These are phyloP conservation scores for Eucalyptus marginata DNA, from an alignment of 345 rosid genomes.

Conservation along the genomic window DNA sequence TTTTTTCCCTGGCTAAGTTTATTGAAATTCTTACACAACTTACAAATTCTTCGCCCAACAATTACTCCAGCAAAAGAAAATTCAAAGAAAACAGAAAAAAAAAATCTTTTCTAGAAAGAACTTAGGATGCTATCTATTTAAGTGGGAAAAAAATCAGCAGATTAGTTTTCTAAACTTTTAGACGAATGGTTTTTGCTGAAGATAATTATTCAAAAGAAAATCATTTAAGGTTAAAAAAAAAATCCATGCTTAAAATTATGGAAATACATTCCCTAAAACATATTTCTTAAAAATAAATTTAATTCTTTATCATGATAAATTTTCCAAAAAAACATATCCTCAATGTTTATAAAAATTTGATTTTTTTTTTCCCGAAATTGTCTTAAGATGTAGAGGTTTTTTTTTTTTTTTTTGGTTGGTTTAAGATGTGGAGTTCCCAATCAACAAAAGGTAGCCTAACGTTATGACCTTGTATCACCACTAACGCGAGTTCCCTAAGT, in stretches of 20 bases:
- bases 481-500: neutral
- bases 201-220: neutral
- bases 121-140: neutral
- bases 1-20: neutral
- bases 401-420: too few relatives aligned
- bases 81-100: neutral
- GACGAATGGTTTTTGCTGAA: neutral
- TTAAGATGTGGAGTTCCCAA: neutral
- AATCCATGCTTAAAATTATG: neutral
- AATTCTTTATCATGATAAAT: fast-evolving
- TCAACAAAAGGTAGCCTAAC: neutral
- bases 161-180: neutral
- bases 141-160: neutral
- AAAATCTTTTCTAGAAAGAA: neutral
- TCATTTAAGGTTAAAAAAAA: fast-evolving
- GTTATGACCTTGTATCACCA: neutral
- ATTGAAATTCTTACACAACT: neutral
- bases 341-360: neutral
- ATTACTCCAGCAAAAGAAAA: neutral
- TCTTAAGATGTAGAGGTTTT: neutral
- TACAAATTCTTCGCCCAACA: neutral
- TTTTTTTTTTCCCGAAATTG: neutral
- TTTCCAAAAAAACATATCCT: neutral
- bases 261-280: neutral
- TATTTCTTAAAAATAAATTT: neutral